Percentiles rank a stretch among this genome's conserved stretches.
Evolutionary conservation across 1,284 basidiomycete species (phyloP).

Genomic region (Rhodotorula sp.): DNA sequence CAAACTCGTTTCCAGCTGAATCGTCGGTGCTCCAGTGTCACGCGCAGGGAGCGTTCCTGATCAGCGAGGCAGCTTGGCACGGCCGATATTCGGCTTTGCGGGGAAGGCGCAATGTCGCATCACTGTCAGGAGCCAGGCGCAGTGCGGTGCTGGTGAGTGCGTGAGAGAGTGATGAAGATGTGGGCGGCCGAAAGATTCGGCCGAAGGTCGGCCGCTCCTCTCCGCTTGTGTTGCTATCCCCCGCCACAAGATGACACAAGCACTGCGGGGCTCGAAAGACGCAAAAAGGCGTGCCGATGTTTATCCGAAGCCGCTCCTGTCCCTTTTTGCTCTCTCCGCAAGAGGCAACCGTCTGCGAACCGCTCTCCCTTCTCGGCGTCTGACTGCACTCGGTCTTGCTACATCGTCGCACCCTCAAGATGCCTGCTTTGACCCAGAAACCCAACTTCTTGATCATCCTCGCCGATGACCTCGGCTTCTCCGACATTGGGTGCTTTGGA

Average conservation of each 20-base stretch:
- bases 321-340: no score
- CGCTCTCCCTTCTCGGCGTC: background rate
- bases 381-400: background rate
- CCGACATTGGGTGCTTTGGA: constrained; percentile 1
- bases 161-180: background rate
- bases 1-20: background rate
- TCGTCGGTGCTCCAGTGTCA: no score
- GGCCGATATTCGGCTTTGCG: background rate
- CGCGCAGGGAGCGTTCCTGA: no score
- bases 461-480: constrained; percentile 8
- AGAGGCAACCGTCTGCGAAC: no score
- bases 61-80: background rate
- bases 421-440: constrained; percentile 2
- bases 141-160: background rate
- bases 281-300: no score
- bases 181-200: background rate
- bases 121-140: background rate
- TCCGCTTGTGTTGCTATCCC: background rate
- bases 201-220: background rate
- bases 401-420: background rate
- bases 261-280: no score
- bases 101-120: background rate
- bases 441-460: constrained; percentile 4
- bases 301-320: no score
- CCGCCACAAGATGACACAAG: no score